Evolutionary conservation across 1,139 yeast species (phyloP).

Genomic region (Petasospora rhodanensis): DNA sequence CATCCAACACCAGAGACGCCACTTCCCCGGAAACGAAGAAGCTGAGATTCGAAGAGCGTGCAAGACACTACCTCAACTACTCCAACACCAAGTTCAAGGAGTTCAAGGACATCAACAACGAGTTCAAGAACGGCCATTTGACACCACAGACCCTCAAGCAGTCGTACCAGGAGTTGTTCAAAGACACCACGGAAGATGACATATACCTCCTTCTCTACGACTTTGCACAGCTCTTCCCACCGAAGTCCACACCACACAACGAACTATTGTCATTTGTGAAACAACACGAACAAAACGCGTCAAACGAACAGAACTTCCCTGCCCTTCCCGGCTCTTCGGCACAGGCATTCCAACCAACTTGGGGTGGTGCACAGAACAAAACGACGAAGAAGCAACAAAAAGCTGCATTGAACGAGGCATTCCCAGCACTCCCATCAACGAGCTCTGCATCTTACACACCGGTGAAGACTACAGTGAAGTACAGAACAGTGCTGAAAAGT

Average conservation of each 20-base stretch:
- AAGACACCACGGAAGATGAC: conserved; percentile 40
- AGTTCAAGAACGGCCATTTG: conserved; percentile 44
- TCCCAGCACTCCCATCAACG: conserved; percentile 26
- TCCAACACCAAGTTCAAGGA: conserved; percentile 41
- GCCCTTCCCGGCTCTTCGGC: conserved; percentile 39
- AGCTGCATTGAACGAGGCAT: conserved; percentile 21
- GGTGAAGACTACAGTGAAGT: conserved; percentile 20
- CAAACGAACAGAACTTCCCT: conserved; percentile 44
- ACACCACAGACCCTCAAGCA: conserved; percentile 45
- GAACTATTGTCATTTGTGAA: conserved; percentile 31
- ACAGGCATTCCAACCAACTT: conserved; percentile 21
- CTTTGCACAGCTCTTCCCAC: conserved; percentile 49
- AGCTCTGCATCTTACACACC: conserved; percentile 15
- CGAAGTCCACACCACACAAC: conserved; percentile 30
- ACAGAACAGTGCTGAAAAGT: conserved; percentile 15
- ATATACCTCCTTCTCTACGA: conserved; percentile 51
- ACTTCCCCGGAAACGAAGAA: conserved; percentile 50
- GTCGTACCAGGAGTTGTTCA: conserved; percentile 52
- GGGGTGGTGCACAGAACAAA: conserved; percentile 24
- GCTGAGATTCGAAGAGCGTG: conserved; percentile 76
- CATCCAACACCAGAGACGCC: conserved; percentile 5
- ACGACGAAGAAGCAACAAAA: conserved; percentile 15
- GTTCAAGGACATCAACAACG: conserved; percentile 47
- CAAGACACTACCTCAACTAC: conserved; percentile 68
- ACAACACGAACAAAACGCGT: conserved; percentile 30